These are phyloP conservation scores for Zostera marina DNA, from an alignment of 116 monocot species.

Conservation along the genomic window DNA sequence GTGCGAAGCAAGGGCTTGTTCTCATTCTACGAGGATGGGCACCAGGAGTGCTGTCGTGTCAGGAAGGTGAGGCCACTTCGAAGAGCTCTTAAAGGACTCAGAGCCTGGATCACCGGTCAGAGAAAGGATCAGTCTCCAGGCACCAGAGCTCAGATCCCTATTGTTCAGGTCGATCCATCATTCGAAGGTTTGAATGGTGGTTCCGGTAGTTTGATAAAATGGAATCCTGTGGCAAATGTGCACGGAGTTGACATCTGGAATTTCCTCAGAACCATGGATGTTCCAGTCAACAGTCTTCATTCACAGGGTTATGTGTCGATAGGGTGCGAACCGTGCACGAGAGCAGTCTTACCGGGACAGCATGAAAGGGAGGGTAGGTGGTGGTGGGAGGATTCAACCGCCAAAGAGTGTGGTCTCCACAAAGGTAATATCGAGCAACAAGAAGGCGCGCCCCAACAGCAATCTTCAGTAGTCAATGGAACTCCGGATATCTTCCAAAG, in stretches of 20 bases:
- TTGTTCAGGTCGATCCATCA: slow-evolving; percentile 84
- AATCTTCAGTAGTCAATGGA: slow-evolving; percentile 8
- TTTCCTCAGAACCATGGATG: slow-evolving; percentile 83
- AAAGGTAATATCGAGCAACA: slow-evolving; percentile 56
- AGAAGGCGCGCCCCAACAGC: slow-evolving; percentile 5
- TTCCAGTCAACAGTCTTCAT: slow-evolving; percentile 78
- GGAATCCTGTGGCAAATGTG: slow-evolving; percentile 87
- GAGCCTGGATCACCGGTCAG: slow-evolving; percentile 94
- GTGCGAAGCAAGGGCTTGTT: slow-evolving; percentile 87
- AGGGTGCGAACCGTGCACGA: slow-evolving; percentile 93
- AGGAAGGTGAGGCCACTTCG: slow-evolving; percentile 77
- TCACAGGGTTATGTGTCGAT: slow-evolving; percentile 90
- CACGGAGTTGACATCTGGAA: slow-evolving; percentile 76
- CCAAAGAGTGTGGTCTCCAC: slow-evolving; percentile 97
- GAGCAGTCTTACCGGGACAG: slow-evolving; percentile 85
- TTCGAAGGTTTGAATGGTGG: slow-evolving; percentile 88
- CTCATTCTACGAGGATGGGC: slow-evolving; percentile 97
- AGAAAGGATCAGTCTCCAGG: slow-evolving; percentile 92
- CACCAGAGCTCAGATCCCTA: slow-evolving; percentile 63
- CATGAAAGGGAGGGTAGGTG: slow-evolving; percentile 98
- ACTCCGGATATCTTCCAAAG: slow-evolving; percentile 42
- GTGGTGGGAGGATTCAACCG: slow-evolving; percentile 99
- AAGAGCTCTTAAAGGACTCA: slow-evolving; percentile 70
- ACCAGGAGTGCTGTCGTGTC: slow-evolving; percentile 90
- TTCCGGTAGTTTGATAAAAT: slow-evolving; percentile 74